Evolutionary conservation across 2,329 filamentous ascomycete species (phyloP).

Genomic region (Escovopsis sp.): DNA sequence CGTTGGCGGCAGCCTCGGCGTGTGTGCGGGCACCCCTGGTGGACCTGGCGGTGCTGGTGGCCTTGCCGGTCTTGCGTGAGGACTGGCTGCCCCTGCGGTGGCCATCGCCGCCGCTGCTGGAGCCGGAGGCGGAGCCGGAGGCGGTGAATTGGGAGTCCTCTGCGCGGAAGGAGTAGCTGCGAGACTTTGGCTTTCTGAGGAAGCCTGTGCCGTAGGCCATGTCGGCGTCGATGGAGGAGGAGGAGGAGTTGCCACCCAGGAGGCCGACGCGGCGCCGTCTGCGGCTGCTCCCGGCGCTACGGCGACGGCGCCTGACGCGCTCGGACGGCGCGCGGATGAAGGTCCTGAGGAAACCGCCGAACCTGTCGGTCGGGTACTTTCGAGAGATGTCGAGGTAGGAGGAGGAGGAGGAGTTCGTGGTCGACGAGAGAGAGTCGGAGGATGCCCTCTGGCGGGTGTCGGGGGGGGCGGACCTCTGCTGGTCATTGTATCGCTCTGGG

Average conservation of each 20-base stretch:
- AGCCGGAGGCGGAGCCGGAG: background rate
- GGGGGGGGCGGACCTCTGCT: background rate
- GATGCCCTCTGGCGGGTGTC: conserved; percentile 12
- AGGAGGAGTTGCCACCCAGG: conserved; percentile 43
- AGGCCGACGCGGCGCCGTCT: conserved; percentile 41
- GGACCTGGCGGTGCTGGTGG: too few relatives aligned
- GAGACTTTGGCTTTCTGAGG: conserved; percentile 24
- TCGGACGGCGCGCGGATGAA: conserved; percentile 50
- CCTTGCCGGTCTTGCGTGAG: background rate
- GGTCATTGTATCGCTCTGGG: too few relatives aligned
- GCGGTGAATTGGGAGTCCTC: too few relatives aligned
- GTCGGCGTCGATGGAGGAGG: conserved; percentile 52
- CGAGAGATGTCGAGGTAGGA: conserved; percentile 54
- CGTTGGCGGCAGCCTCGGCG: too few relatives aligned
- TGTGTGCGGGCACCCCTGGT: too few relatives aligned
- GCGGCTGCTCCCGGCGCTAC: conserved; percentile 28
- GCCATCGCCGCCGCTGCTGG: conserved; percentile 1
- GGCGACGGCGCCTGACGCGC: conserved; percentile 23
- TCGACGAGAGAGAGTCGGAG: conserved; percentile 26
- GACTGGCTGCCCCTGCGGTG: too few relatives aligned
- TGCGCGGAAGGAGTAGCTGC: conserved; percentile 12
- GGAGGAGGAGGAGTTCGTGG: conserved; percentile 29
- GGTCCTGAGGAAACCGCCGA: conserved; percentile 40
- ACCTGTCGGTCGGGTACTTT: conserved; percentile 28
- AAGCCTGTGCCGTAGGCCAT: conserved; percentile 52